phyloP scores from a whole-genome alignment of 331 rosid genomes.

The Malus hybrid region DNA sequence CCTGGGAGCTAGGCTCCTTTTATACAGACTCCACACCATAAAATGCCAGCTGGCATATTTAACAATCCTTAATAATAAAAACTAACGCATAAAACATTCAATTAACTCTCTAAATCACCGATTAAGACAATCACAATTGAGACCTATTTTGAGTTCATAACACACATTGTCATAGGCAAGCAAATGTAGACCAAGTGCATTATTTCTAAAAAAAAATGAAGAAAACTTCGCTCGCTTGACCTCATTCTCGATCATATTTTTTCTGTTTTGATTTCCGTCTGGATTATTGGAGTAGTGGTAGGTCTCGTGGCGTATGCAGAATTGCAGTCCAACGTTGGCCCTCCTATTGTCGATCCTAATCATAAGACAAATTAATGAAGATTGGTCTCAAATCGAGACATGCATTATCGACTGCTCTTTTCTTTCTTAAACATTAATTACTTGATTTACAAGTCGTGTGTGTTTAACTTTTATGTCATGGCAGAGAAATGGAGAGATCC shows the following conservation, averaged over 20 bases:
- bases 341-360: constrained; percentile 18
- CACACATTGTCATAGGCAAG: neutral
- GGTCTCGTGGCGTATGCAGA: constrained; percentile 78
- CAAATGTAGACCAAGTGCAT: neutral
- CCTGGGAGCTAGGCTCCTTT: too few relatives aligned
- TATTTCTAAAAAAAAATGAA: neutral
- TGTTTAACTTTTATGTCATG: constrained; percentile 10
- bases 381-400: too few relatives aligned
- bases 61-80: too few relatives aligned
- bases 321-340: constrained; percentile 35
- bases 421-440: neutral
- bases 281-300: constrained; percentile 59
- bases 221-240: neutral
- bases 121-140: too few relatives aligned
- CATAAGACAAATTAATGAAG: too few relatives aligned
- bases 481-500: constrained; percentile 69
- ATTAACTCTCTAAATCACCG: too few relatives aligned
- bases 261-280: neutral
- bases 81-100: too few relatives aligned
- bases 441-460: neutral
- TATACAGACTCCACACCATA: too few relatives aligned
- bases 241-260: neutral
- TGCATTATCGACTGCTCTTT: neutral
- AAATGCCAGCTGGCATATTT: too few relatives aligned
- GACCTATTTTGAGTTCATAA: too few relatives aligned